These are phyloP conservation scores for Phaeodactylum tricornutum DNA, from an alignment of 108 stramenopile genomes.

Conservation along the genomic window DNA sequence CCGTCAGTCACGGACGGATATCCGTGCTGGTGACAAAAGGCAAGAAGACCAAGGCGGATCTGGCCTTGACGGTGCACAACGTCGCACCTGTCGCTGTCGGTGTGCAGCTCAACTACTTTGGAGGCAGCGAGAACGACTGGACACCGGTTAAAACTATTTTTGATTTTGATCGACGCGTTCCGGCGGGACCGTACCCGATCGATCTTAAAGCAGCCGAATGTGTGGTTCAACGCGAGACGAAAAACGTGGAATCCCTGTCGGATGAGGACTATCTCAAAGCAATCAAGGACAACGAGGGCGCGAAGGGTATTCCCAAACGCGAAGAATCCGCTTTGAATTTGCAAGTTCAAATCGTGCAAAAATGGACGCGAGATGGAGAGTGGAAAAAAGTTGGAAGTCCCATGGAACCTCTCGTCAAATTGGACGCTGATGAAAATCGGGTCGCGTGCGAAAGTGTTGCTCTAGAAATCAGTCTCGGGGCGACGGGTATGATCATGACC, in stretches of 20 bases:
- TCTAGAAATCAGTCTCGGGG: constrained; percentile 57
- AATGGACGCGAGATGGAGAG: constrained; percentile 43
- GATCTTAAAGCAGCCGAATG: constrained; percentile 74
- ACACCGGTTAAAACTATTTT: constrained; percentile 67
- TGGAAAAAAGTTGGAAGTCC: constrained; percentile 68
- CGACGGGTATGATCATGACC: constrained; percentile 50
- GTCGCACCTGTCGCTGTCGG: constrained; percentile 70
- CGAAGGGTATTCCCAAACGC: constrained; percentile 58
- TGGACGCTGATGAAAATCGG: constrained; percentile 40
- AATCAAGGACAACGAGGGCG: constrained; percentile 40
- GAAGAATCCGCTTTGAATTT: constrained; percentile 68
- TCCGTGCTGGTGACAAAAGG: constrained; percentile 24
- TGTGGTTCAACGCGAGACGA: constrained; percentile 29
- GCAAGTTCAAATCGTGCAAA: constrained; percentile 62
- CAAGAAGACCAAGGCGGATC: constrained; percentile 45
- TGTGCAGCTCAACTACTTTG: constrained; percentile 58
- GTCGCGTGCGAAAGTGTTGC: constrained; percentile 56
- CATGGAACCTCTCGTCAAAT: constrained; percentile 43
- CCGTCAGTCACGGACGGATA: constrained; percentile 61
- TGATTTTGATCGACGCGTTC: constrained; percentile 86
- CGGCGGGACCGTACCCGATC: constrained; percentile 73
- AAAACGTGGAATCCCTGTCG: constrained; percentile 7
- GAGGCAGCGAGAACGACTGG: constrained; percentile 44
- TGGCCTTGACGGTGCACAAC: constrained; percentile 54
- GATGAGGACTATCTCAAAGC: constrained; percentile 46